Percentiles rank a stretch among this genome's conserved stretches.
Evolutionary conservation across 768 basidiomycete genomes (phyloP).

Genomic region (Naganishia vaughanmartiniae): DNA sequence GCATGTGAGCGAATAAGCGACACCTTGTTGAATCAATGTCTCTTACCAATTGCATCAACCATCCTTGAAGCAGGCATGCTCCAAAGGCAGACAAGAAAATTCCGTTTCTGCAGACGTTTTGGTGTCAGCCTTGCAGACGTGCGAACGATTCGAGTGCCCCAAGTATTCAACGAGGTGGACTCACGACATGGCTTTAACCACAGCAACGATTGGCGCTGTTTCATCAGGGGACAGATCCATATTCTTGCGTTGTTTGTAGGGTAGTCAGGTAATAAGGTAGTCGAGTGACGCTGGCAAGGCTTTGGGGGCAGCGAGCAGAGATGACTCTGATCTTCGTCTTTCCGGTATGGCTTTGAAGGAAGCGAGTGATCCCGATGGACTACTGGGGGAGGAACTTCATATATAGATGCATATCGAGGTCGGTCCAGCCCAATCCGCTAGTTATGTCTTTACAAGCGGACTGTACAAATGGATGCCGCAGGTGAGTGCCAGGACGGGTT

Average conservation of each 20-base stretch:
- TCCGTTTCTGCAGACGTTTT: background rate
- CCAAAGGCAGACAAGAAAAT: slow-evolving; percentile 1
- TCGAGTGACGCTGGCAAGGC: too few species aligned
- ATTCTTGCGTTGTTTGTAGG: background rate
- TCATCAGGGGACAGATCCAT: background rate
- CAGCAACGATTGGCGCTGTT: background rate
- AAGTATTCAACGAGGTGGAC: background rate
- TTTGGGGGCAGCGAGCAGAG: too few species aligned
- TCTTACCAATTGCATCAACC: slow-evolving; percentile 7
- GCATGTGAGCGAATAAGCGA: background rate
- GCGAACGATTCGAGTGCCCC: background rate
- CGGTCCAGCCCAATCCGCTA: too few species aligned
- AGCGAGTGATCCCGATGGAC: too few species aligned
- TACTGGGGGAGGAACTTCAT: too few species aligned
- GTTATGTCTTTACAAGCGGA: too few species aligned
- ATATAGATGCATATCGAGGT: too few species aligned
- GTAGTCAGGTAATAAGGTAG: too few species aligned
- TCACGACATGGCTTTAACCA: background rate
- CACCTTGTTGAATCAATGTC: background rate
- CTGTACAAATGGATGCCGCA: too few species aligned
- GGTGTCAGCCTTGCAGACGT: background rate
- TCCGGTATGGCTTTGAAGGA: too few species aligned
- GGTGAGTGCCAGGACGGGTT: too few species aligned
- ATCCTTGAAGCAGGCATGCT: slow-evolving; percentile 12
- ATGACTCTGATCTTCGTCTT: too few species aligned